These are phyloP conservation scores for Spencermartinsiella europaea DNA, from an alignment of 805 yeast genomes.

Conservation along the genomic window DNA sequence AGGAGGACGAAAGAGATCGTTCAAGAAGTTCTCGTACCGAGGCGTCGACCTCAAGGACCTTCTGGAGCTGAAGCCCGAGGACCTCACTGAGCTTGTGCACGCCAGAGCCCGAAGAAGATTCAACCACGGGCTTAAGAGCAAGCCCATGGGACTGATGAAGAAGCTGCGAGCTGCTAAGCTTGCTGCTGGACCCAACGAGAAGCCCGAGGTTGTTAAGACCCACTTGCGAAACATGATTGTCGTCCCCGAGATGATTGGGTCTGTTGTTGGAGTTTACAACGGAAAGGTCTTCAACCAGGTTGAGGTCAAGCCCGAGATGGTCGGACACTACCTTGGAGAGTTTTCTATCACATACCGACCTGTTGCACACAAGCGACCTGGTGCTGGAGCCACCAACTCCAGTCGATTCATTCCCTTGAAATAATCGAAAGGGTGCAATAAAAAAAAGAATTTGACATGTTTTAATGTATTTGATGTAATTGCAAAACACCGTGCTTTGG, in stretches of 20 bases:
- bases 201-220: slow-evolving; percentile 97
- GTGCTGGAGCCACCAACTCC: slow-evolving; percentile 56
- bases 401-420: slow-evolving; percentile 73
- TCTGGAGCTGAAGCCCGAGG: slow-evolving; percentile 91
- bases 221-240: slow-evolving; percentile 98
- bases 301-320: slow-evolving; percentile 99
- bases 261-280: slow-evolving; percentile 98
- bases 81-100: slow-evolving; percentile 91
- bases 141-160: slow-evolving; percentile 93
- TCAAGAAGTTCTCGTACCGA: slow-evolving; percentile 97
- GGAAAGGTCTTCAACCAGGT: slow-evolving; percentile 99
- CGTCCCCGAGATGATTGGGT: slow-evolving; percentile 99
- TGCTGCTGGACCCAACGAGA: slow-evolving; percentile 72
- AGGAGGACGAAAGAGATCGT: slow-evolving; percentile 56
- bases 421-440: slow-evolving; percentile 29
- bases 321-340: slow-evolving; percentile 99
- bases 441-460: slow-evolving; percentile 1
- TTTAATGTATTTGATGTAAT: not conserved
- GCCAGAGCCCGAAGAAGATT: slow-evolving; percentile 99
- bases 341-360: slow-evolving; percentile 99
- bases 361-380: slow-evolving; percentile 99
- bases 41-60: slow-evolving; percentile 97
- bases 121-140: slow-evolving; percentile 92
- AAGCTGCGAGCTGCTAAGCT: slow-evolving; percentile 97
- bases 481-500: too few relatives aligned